Evolutionary conservation across 2,329 filamentous ascomycete genomes (phyloP).

Genomic region (Teratosphaeriaceae sp.): DNA sequence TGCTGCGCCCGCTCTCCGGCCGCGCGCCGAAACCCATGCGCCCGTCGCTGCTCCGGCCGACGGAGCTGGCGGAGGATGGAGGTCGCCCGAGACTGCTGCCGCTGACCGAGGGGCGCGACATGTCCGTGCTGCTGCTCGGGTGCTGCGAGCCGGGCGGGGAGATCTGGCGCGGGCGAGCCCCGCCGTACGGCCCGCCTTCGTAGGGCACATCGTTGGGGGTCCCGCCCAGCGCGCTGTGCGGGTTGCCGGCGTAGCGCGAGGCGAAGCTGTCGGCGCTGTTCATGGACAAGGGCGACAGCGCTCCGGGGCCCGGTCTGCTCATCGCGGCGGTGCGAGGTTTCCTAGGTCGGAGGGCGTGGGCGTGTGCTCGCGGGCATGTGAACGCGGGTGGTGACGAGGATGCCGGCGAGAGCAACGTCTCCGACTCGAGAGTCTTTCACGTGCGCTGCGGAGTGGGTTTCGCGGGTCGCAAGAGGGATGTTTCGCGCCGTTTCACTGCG

Average conservation of each 20-base stretch:
- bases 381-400: background rate
- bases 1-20: constrained; percentile 49
- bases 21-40: constrained; percentile 35
- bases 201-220: constrained; percentile 21
- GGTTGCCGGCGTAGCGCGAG: constrained; percentile 19
- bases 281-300: constrained; percentile 70
- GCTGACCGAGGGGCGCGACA: constrained; percentile 48
- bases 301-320: constrained; percentile 9
- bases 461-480: background rate
- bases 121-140: constrained; percentile 33
- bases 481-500: background rate
- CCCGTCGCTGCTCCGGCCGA: constrained; percentile 78
- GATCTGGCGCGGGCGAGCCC: constrained; percentile 19
- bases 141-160: constrained; percentile 33
- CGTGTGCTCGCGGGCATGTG: constrained; percentile 2
- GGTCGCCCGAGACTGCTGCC: constrained; percentile 38
- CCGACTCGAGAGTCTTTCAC: no score
- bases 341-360: constrained; percentile 1
- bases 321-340: constrained; percentile 5
- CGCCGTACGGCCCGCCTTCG: constrained; percentile 24
- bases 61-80: constrained; percentile 81
- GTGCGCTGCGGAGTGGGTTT: background rate
- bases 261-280: constrained; percentile 59
- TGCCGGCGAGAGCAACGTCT: no score
- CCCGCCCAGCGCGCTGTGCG: constrained; percentile 9